Percentiles rank a stretch among this genome's conserved stretches.
Evolutionary conservation across 148 eudicot genomes (phyloP).

Genomic region (Camellia granthamiana): DNA sequence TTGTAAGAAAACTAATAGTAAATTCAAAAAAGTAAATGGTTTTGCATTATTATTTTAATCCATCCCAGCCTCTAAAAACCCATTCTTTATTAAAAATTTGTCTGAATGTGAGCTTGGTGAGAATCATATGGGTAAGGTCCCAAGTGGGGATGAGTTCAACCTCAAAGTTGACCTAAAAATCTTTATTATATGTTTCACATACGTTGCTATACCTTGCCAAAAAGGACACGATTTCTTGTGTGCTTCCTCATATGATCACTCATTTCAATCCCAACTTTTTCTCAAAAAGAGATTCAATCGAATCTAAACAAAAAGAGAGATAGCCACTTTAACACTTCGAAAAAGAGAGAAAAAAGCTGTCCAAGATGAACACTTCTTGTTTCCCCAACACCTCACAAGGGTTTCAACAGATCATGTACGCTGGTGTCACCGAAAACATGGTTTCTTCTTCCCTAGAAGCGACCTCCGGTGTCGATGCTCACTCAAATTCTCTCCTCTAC

Average conservation of each 20-base stretch:
- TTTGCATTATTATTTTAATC: background rate
- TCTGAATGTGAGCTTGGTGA: slow-evolving; percentile 21
- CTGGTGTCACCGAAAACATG: slow-evolving; percentile 4
- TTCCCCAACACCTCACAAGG: slow-evolving; percentile 20
- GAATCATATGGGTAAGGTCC: slow-evolving; percentile 43
- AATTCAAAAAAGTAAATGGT: background rate
- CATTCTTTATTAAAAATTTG: background rate
- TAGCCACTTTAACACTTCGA: background rate
- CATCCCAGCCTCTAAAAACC: background rate
- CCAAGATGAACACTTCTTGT: slow-evolving; percentile 21
- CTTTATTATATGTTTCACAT: background rate
- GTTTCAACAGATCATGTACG: slow-evolving; percentile 10
- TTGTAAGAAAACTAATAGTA: background rate
- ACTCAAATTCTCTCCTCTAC: slow-evolving; percentile 39
- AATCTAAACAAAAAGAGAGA: background rate
- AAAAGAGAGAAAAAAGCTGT: background rate
- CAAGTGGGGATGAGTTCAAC: slow-evolving; percentile 43
- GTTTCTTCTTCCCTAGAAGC: slow-evolving; percentile 17
- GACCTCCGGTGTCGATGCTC: slow-evolving; percentile 13
- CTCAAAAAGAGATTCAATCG: slow-evolving; percentile 4
- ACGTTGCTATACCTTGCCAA: background rate
- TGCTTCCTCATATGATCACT: background rate
- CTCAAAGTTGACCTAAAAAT: slow-evolving; percentile 43
- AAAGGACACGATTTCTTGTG: no score
- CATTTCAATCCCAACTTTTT: background rate